Base-by-base conservation (phyloP, 805 yeast species). In the Starmerella davenportii region DNA sequence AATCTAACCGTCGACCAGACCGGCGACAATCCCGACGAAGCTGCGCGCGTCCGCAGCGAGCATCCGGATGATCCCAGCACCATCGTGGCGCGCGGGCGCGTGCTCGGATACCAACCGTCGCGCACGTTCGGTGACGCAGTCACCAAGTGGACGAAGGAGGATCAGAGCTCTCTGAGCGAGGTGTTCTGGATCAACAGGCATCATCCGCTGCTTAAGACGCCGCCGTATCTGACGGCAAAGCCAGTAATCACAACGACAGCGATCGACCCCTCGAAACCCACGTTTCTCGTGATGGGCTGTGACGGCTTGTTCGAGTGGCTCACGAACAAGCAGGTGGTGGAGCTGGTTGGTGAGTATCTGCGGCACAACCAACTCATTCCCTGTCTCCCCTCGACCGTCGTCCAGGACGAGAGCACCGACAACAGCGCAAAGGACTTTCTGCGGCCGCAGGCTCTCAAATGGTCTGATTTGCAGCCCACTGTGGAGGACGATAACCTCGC, bases 41-140 rank as follows among this genome's bases (percentile, higher is more conserved):
- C 79, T 15, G 76, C 73, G 18, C 68, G 94, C 47, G 70, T 87
- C 40, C 68, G 74, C 36, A 63, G 71, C 23, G 95, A 84, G 57
- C 98, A 87, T 57, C 98, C 98, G 1, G 74, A 74, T 42, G 95
- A 87, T 57, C 79, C 81, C 18, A 41, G 53, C 17, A 25, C 17
- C 13, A 38, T 45, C 31, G 37, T 45, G n/a, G 11, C 31, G 23
- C 72, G 79, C 45, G 96, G 96, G 3, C 71, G 98, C 52, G 79
- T 87, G 4, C 65, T 87, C 48, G 98, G 98, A 0, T 74, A 85
- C 13, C 95, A 90, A 56, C 98, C 98, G 11, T 72, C 93, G 0
- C 65, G 98, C 52, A 93, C 95, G 0, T 90, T 87, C 64, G 98
- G 98, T 32, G 98, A 87, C 58, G 92, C 93, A 40, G 69, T 93